Conservation (phyloP, 2,329 filamentous ascomycete species). For the Trichophyton equinum region DNA sequence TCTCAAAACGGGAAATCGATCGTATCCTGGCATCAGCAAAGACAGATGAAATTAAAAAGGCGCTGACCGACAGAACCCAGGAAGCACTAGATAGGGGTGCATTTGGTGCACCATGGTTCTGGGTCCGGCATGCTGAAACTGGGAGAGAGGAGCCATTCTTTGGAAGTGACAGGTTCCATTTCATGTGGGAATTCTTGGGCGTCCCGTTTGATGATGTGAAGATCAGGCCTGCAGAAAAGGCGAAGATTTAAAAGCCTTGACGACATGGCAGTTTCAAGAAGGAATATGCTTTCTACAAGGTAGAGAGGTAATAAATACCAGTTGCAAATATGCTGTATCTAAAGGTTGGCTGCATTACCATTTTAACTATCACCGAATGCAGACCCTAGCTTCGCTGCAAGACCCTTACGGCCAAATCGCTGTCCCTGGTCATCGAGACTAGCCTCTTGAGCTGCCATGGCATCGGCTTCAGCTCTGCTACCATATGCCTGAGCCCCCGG, state of each 20-base stretch:
- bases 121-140: conserved; percentile 42
- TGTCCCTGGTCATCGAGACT: not conserved
- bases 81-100: conserved; percentile 52
- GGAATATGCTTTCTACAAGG: not conserved
- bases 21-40: conserved; percentile 43
- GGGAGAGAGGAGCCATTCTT: conserved; percentile 16
- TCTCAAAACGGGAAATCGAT: conserved; percentile 41
- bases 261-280: no score
- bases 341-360: not conserved
- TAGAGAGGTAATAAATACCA: not conserved
- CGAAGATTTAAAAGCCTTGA: not conserved
- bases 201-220: conserved; percentile 13
- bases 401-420: not conserved
- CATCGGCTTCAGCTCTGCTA: not conserved
- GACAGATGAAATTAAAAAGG: conserved; percentile 40
- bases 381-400: conserved; percentile 1
- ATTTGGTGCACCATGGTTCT: conserved; percentile 67
- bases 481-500: conserved; percentile 22
- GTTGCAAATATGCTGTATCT: not conserved
- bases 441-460: not conserved
- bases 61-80: conserved; percentile 47
- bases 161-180: conserved; percentile 16
- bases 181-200: conserved; percentile 14
- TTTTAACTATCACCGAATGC: not conserved
- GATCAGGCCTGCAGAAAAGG: conserved; percentile 2